Conservation (phyloP, 805 yeast genomes). For the Candida xyloterini region DNA sequence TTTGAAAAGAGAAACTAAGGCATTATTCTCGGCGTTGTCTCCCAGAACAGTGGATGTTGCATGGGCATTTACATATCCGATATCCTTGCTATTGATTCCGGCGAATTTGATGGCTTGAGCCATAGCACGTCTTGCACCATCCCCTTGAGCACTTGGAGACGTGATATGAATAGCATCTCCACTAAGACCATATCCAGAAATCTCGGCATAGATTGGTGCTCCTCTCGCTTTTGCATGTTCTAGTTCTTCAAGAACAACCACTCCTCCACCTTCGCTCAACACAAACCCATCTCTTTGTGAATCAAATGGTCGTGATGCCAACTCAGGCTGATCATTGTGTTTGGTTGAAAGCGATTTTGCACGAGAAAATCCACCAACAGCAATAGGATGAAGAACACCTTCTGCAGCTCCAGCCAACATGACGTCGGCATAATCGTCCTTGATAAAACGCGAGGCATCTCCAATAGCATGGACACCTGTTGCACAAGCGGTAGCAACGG, state of each 20-base stretch:
- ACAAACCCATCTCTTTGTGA: constrained; percentile 78
- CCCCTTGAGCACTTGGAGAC: constrained; percentile 79
- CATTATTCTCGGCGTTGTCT: constrained; percentile 81
- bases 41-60: constrained; percentile 93
- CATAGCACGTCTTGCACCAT: constrained; percentile 86
- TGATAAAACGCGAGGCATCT: constrained; percentile 81
- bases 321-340: constrained; percentile 56
- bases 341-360: constrained; percentile 74
- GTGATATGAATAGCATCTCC: constrained; percentile 95
- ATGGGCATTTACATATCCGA: constrained; percentile 90
- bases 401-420: constrained; percentile 97
- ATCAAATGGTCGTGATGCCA: constrained; percentile 89
- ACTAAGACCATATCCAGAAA: constrained; percentile 83
- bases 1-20: constrained; percentile 56
- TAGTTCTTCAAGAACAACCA: constrained; percentile 69
- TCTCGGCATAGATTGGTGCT: constrained; percentile 71
- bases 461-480: constrained; percentile 94
- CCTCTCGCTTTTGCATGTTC: constrained; percentile 71
- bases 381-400: constrained; percentile 78
- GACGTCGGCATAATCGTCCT: constrained; percentile 75
- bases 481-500: constrained; percentile 94
- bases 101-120: constrained; percentile 61
- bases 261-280: constrained; percentile 89
- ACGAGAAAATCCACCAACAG: constrained; percentile 87
- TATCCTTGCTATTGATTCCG: constrained; percentile 41